A percentile compares a stretch with the other conserved stretches of the same genome.
Evolutionary conservation across 2,329 filamentous ascomycete species (phyloP).

Genomic region (Aspergillus brasiliensis): DNA sequence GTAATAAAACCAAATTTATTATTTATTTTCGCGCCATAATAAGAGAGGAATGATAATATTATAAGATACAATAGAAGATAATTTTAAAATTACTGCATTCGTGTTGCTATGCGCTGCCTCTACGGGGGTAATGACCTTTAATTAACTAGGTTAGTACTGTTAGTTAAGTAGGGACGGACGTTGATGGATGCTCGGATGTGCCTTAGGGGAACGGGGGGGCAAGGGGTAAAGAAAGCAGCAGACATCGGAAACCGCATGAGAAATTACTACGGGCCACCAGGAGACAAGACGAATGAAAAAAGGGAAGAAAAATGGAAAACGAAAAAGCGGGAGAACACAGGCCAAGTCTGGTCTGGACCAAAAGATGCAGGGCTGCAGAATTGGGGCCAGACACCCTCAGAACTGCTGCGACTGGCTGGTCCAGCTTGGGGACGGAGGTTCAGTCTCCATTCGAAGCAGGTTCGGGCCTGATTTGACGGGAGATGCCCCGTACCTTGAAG

Average conservation of each 20-base stretch:
- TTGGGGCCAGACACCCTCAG: conserved; percentile 4
- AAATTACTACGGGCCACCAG: neutral
- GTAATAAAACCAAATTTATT: neutral
- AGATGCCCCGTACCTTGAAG: neutral
- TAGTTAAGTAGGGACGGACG: neutral
- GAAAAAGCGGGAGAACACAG: neutral
- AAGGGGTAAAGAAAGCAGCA: conserved; percentile 10
- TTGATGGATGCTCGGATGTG: neutral
- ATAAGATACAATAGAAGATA: neutral
- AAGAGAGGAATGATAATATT: neutral
- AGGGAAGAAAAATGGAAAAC: conserved; percentile 11
- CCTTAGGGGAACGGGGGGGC: neutral
- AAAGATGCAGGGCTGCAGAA: conserved; percentile 23
- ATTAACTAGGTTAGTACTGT: neutral
- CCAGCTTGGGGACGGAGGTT: neutral
- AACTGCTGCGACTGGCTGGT: neutral
- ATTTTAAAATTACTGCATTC: conserved; percentile 4
- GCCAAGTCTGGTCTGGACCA: conserved; percentile 21
- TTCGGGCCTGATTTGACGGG: neutral
- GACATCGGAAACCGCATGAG: neutral
- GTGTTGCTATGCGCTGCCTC: neutral
- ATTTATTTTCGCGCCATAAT: neutral
- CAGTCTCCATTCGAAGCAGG: neutral
- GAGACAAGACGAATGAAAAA: neutral
- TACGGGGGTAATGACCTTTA: neutral